Conservation (phyloP, 139 green algal species). For the Asterochloris erici region DNA sequence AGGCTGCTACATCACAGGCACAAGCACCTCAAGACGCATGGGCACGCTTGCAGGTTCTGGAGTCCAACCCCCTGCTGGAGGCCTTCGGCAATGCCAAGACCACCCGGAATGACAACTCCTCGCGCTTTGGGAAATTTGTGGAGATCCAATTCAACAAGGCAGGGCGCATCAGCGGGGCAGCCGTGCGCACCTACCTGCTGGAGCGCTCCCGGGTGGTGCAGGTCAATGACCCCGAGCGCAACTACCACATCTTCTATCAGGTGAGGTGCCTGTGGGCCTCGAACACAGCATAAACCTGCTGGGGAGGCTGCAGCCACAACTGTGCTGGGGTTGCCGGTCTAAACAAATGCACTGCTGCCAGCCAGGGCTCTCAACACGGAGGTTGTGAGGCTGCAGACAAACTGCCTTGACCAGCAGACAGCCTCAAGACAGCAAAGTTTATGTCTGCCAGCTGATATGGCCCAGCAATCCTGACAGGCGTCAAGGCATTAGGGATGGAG, state of each 20-base stretch:
- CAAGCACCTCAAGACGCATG: background rate
- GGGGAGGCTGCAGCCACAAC: too few relatives aligned
- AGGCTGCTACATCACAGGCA: background rate
- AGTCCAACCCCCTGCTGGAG: conserved; percentile 97
- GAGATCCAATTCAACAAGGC: conserved; percentile 96
- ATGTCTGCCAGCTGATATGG: too few relatives aligned
- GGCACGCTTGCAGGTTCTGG: conserved; percentile 66
- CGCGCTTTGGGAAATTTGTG: conserved; percentile 98
- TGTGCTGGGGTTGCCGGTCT: too few relatives aligned
- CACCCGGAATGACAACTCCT: conserved; percentile 96
- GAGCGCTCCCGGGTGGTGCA: conserved; percentile 92
- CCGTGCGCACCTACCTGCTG: conserved; percentile 96
- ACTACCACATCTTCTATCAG: conserved; percentile 99
- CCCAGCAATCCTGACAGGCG: too few relatives aligned
- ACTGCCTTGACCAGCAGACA: too few relatives aligned
- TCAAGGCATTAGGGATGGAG: too few relatives aligned
- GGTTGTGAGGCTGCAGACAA: too few relatives aligned
- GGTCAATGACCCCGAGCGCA: conserved; percentile 93
- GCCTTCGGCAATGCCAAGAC: conserved; percentile 99
- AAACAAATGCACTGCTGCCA: too few relatives aligned
- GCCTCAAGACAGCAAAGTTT: too few relatives aligned
- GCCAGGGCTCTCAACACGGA: too few relatives aligned
- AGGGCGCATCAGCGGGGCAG: conserved; percentile 80
- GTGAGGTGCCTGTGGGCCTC: conserved; percentile 22
- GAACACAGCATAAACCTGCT: too few relatives aligned